A percentile compares a stretch with the other conserved stretches of the same genome.
Conservation (phyloP, 192 early-diverging fungal species). For the Oehlia diaphana region DNA sequence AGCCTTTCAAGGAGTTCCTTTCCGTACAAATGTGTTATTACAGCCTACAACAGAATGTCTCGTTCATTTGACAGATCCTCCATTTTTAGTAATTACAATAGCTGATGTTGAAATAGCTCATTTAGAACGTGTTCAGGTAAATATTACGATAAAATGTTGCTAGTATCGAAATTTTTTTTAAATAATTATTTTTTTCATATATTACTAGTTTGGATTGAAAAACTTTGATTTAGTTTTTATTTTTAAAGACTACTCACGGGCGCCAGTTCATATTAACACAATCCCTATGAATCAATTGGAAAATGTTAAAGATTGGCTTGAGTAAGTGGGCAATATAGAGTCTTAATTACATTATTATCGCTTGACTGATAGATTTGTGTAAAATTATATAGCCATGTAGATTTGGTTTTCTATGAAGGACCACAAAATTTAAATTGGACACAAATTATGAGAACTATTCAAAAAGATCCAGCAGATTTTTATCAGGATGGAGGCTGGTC, state of each 20-base stretch:
- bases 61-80: slow-evolving; percentile 93
- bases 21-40: slow-evolving; percentile 86
- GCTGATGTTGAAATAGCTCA: slow-evolving; percentile 93
- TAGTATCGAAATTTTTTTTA: not conserved
- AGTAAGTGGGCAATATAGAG: slow-evolving; percentile 68
- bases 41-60: slow-evolving; percentile 96
- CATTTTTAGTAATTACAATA: slow-evolving; percentile 88
- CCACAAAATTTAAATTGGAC: slow-evolving; percentile 94
- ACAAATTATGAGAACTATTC: slow-evolving; percentile 98
- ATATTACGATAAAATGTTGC: not conserved
- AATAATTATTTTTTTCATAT: slow-evolving; percentile 86
- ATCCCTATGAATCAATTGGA: slow-evolving; percentile 91
- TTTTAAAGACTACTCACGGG: slow-evolving; percentile 88
- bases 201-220: slow-evolving; percentile 90
- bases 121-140: slow-evolving; percentile 86
- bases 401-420: slow-evolving; percentile 91
- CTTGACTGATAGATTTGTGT: not conserved
- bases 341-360: not conserved
- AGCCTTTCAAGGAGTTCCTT: slow-evolving; percentile 93
- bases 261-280: slow-evolving; percentile 94
- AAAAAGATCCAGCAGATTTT: slow-evolving; percentile 89
- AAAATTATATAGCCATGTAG: slow-evolving; percentile 67
- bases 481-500: slow-evolving; percentile 91
- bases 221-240: slow-evolving; percentile 99
- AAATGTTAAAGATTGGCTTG: slow-evolving; percentile 95